phyloP scores from a whole-genome alignment of 306 rosid species.

The Gastrolobium bilobum region DNA sequence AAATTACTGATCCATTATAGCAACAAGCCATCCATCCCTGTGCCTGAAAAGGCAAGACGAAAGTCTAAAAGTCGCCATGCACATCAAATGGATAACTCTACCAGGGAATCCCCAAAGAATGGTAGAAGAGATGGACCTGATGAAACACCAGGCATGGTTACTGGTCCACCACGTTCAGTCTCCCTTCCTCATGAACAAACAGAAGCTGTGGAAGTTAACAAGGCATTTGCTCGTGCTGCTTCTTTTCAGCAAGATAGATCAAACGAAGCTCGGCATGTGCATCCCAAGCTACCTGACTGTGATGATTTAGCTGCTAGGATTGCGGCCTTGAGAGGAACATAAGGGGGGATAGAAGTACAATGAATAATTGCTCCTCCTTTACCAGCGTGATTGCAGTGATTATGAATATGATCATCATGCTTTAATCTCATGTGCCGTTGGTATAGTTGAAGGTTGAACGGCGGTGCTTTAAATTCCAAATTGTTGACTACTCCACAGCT shows the following conservation, averaged over 20 bases:
- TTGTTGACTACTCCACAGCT: conserved; percentile 44
- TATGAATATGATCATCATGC: conserved; percentile 40
- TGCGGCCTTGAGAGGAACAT: conserved; percentile 85
- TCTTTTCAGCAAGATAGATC: conserved; percentile 81
- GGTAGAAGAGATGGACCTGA: conserved; percentile 58
- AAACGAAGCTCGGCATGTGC: conserved; percentile 79
- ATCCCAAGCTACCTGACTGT: conserved; percentile 93
- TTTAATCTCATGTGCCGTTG: conserved; percentile 35
- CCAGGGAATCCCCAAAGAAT: conserved; percentile 40
- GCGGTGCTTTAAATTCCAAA: conserved; percentile 25
- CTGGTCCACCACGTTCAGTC: conserved; percentile 66
- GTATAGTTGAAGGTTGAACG: conserved; percentile 31
- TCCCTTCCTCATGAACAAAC: conserved; percentile 78
- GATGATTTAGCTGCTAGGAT: conserved; percentile 87
- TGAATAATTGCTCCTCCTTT: conserved; percentile 38
- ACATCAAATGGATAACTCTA: conserved; percentile 47
- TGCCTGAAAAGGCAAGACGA: conserved; percentile 70
- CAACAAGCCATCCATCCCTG: conserved; percentile 67
- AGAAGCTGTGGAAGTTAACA: conserved; percentile 61
- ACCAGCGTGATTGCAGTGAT: conserved; percentile 37
- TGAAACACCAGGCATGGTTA: conserved; percentile 50
- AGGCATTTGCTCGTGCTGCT: conserved; percentile 79
- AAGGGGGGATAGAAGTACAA: conserved; percentile 44
- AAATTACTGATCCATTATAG: conserved; percentile 87
- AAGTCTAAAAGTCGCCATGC: conserved; percentile 73